These are phyloP conservation scores for Tetrapisispora pingtungensis DNA, from an alignment of 805 yeast species.

Conservation along the genomic window DNA sequence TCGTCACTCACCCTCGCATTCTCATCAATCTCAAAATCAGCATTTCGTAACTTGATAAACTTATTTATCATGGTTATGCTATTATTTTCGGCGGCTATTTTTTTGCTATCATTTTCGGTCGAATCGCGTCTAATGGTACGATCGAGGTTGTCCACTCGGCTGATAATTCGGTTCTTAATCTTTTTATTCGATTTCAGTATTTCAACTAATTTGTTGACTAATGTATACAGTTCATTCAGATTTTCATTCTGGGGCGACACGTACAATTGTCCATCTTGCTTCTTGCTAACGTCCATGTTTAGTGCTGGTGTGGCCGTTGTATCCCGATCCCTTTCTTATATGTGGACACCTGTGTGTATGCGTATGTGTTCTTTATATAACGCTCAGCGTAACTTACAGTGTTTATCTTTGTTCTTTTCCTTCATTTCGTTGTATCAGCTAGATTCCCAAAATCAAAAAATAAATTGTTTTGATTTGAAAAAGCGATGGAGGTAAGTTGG, in stretches of 20 bases:
- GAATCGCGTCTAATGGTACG: neutral
- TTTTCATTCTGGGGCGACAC: conserved; percentile 5
- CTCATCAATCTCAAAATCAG: neutral
- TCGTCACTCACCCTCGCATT: neutral
- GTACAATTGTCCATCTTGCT: neutral
- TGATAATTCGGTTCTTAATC: neutral
- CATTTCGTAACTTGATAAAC: no score
- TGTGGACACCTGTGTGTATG: no score
- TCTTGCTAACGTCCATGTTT: neutral
- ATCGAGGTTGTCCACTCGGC: neutral
- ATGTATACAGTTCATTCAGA: conserved; percentile 1
- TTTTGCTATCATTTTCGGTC: neutral
- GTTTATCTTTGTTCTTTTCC: no score
- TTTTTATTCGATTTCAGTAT: neutral
- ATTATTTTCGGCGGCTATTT: neutral
- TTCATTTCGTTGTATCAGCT: no score
- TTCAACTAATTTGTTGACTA: neutral
- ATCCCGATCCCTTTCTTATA: no score
- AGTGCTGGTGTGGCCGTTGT: no score
- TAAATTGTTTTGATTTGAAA: no score
- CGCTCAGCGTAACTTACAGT: no score
- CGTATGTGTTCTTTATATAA: no score
- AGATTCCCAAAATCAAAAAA: no score
- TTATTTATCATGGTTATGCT: neutral
- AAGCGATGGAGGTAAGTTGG: no score